Conservation (phyloP, 2,329 filamentous ascomycete species). For the Diaporthe batatas region DNA sequence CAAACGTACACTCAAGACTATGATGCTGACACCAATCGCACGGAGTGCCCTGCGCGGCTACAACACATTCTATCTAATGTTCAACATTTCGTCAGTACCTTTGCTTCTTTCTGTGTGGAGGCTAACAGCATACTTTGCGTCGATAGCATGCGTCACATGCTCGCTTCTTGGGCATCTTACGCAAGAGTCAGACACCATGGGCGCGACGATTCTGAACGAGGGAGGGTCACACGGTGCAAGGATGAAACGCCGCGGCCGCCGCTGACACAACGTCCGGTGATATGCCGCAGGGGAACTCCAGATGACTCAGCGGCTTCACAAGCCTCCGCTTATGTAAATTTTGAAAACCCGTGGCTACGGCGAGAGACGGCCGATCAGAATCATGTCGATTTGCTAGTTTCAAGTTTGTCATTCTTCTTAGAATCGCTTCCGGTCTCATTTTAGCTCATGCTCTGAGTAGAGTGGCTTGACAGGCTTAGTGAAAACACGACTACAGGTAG, state of each 20-base stretch:
- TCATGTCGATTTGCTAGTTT: no score
- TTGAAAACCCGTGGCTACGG: no score
- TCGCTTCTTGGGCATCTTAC: conserved; percentile 10
- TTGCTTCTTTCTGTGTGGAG: no score
- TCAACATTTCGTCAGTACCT: not conserved
- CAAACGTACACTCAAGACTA: conserved; percentile 6
- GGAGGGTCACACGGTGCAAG: not conserved
- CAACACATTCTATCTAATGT: conserved; percentile 2
- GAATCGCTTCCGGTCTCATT: no score
- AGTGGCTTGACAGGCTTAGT: no score
- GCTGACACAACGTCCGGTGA: not conserved
- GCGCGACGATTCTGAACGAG: no score
- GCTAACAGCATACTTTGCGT: conserved; percentile 1
- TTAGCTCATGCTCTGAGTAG: no score
- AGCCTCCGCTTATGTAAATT: not conserved
- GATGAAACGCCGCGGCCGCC: conserved; percentile 10
- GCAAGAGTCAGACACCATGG: not conserved
- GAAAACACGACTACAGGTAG: no score
- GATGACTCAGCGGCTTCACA: not conserved
- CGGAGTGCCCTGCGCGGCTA: not conserved
- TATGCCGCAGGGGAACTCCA: no score
- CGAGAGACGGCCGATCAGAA: no score
- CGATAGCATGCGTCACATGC: conserved; percentile 20
- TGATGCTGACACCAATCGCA: conserved; percentile 27
- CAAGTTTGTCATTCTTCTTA: no score